phyloP scores from a whole-genome alignment of 2,329 filamentous ascomycete species.

The Xylaria sp. region DNA sequence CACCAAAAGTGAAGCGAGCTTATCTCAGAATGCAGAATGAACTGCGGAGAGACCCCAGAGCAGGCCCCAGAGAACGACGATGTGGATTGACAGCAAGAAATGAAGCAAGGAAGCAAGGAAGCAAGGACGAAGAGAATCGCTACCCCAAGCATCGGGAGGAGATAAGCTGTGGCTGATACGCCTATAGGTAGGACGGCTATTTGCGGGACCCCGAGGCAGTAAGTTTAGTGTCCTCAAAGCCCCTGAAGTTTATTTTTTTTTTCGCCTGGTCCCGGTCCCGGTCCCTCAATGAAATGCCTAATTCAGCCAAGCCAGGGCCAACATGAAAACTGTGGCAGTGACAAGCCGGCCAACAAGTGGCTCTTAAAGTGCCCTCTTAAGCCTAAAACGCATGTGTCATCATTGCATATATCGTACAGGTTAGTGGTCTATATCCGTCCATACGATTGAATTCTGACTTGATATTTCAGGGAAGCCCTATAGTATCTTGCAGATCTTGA shows the following conservation, averaged over 20 bases:
- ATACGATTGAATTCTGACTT: neutral
- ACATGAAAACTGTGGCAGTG: conserved; percentile 18
- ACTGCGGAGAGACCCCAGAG: neutral
- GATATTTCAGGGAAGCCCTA: conserved; percentile 17
- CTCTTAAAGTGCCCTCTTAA: conserved; percentile 17
- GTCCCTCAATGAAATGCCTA: neutral
- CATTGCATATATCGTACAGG: conserved; percentile 5
- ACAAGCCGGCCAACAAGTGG: neutral
- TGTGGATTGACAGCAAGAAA: neutral
- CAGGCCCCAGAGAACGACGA: too few species aligned
- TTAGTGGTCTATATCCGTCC: conserved; percentile 30
- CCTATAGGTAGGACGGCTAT: conserved; percentile 31
- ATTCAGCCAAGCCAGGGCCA: conserved; percentile 9
- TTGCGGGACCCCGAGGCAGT: conserved; percentile 34
- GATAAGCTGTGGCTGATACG: conserved; percentile 30
- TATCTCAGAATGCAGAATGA: conserved; percentile 6
- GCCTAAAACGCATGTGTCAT: conserved; percentile 4
- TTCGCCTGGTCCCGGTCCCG: neutral
- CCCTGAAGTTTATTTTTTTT: conserved; percentile 5
- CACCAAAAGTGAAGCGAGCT: neutral
- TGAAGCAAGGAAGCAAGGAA: neutral
- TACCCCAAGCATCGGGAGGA: conserved; percentile 1
- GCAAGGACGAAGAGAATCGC: neutral
- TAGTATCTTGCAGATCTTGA: neutral
- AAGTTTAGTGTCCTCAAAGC: neutral